Percentiles rank a stretch among this genome's conserved stretches.
Conservation (phyloP, 805 yeast genomes). For the Komagataella phaffii region DNA sequence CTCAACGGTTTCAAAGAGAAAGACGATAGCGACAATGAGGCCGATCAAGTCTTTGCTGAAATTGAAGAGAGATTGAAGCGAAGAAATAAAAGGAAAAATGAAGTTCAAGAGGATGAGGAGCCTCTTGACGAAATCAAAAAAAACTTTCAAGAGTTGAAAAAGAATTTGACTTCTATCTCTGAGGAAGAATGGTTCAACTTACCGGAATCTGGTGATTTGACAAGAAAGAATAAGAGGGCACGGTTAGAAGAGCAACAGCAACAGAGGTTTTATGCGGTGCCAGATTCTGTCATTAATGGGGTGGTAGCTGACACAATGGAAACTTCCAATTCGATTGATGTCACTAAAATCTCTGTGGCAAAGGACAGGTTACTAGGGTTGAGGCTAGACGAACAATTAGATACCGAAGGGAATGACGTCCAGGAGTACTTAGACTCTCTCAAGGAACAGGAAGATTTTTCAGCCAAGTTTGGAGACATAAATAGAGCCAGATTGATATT, state of each 20-base stretch:
- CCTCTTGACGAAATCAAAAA: constrained; percentile 22
- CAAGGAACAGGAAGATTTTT: constrained; percentile 11
- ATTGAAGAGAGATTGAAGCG: constrained; percentile 44
- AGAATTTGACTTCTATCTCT: constrained; percentile 41
- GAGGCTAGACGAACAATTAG: constrained; percentile 29
- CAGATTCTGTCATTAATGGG: constrained; percentile 48
- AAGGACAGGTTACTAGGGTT: constrained; percentile 44
- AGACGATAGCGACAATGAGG: constrained; percentile 61
- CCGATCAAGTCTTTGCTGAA: constrained; percentile 51
- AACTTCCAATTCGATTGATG: constrained; percentile 7
- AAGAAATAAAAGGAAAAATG: constrained; percentile 7
- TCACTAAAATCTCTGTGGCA: constrained; percentile 47
- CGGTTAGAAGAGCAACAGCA: constrained; percentile 47
- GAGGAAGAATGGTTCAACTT: constrained; percentile 67
- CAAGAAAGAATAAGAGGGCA: constrained; percentile 63
- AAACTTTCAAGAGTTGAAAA: constrained; percentile 61
- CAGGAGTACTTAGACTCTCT: constrained; percentile 24
- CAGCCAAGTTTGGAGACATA: constrained; percentile 32
- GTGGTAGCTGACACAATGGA: constrained; percentile 21
- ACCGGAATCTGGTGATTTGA: constrained; percentile 85
- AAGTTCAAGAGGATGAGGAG: constrained; percentile 7
- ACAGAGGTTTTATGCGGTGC: constrained; percentile 69
- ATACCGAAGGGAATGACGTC: constrained; percentile 18
- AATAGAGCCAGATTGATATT: constrained; percentile 45
- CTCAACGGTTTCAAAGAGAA: neutral